Percentiles rank a stretch among this genome's conserved stretches.
Evolutionary conservation across 2,329 filamentous ascomycete genomes (phyloP).

Genomic region (Apiospora kogelbergensis): DNA sequence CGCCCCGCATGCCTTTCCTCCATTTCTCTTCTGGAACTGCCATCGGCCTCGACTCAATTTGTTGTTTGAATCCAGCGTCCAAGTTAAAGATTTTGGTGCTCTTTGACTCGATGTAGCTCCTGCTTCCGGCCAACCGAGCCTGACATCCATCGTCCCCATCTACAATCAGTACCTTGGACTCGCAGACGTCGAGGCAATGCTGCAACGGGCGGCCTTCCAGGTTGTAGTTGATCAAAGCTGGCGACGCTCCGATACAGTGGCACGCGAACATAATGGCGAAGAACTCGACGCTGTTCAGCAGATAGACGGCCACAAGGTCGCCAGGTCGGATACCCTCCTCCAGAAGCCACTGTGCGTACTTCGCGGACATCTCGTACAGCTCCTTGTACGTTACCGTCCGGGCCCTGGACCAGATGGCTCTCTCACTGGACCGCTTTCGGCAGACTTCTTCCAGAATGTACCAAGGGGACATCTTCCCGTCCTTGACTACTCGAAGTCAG

Average conservation of each 20-base stretch:
- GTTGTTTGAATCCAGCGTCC: slow-evolving; percentile 40
- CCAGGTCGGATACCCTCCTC: slow-evolving; percentile 54
- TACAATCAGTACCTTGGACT: slow-evolving; percentile 53
- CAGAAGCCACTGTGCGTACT: slow-evolving; percentile 60
- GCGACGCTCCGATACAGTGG: slow-evolving; percentile 62
- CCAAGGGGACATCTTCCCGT: slow-evolving; percentile 56
- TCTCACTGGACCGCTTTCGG: slow-evolving; percentile 45
- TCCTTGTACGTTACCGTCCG: slow-evolving; percentile 57
- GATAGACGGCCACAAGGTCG: slow-evolving; percentile 61
- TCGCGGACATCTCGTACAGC: slow-evolving; percentile 47
- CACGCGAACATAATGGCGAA: slow-evolving; percentile 62
- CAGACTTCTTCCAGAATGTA: slow-evolving; percentile 59
- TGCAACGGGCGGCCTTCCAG: slow-evolving; percentile 59
- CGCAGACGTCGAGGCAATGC: slow-evolving; percentile 60
- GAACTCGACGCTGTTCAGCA: slow-evolving; percentile 65
- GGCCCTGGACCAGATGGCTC: slow-evolving; percentile 64
- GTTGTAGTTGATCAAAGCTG: slow-evolving; percentile 68
- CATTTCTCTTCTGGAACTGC: slow-evolving; percentile 52
- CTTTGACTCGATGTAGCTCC: slow-evolving; percentile 42
- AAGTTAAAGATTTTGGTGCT: slow-evolving; percentile 56
- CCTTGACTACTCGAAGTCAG: slow-evolving; percentile 35
- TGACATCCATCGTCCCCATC: slow-evolving; percentile 52
- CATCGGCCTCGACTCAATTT: slow-evolving; percentile 40
- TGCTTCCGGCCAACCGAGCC: slow-evolving; percentile 53
- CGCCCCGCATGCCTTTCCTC: slow-evolving; percentile 46